Base-by-base conservation (phyloP, 495 filamentous ascomycete genomes). In the Penicillium waksmanii region DNA sequence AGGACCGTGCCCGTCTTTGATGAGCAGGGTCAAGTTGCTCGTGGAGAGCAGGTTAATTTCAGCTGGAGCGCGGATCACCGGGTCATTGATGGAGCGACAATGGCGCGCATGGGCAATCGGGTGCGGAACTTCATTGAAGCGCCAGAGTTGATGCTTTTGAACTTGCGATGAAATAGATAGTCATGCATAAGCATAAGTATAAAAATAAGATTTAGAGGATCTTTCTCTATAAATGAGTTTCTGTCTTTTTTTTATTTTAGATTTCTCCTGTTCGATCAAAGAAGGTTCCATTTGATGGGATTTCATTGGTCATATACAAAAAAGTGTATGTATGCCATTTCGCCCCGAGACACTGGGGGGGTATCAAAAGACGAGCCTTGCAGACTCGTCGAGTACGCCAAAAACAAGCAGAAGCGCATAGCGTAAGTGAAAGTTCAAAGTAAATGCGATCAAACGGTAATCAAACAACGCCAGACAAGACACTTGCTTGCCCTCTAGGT, bases 41-140 rank as follows among this genome's bases (percentile, higher is more conserved):
- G 84, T 35, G 96, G 91, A 57, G 97, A 93, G 38, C 88, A 97
- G 33, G 85, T 86, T 64, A 90, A 95, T 69, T 94, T 98, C 64
- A 96, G 92, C 68, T 99, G 93, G 93, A 94, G 92, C 68, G 96
- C 94, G 18, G 96, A 99, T 74, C 96, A 99, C 76, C 80, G 96
- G 5, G 87, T 98, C 51, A 85, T 98, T 47, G 96, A 99, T 76
- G 96, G 96, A 5, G 95, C 93, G 33, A 96, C 90, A 27, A 89
- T 96, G 85, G 96, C 96, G 9, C 78, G 92, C 46, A 93, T 93
- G 76, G 93, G 92, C 1, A 90, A 91, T 60, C 81, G 84, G 60
- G 88, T 98, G 36, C 84, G 84, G 59, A 77, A 80, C 31, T 87
- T 89, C 42, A 80, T 97, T 51, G 94, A 98, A 76, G 85, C 89